phyloP scores from a whole-genome alignment of 2,329 filamentous ascomycete genomes.

The Ceratocystis papillata region DNA sequence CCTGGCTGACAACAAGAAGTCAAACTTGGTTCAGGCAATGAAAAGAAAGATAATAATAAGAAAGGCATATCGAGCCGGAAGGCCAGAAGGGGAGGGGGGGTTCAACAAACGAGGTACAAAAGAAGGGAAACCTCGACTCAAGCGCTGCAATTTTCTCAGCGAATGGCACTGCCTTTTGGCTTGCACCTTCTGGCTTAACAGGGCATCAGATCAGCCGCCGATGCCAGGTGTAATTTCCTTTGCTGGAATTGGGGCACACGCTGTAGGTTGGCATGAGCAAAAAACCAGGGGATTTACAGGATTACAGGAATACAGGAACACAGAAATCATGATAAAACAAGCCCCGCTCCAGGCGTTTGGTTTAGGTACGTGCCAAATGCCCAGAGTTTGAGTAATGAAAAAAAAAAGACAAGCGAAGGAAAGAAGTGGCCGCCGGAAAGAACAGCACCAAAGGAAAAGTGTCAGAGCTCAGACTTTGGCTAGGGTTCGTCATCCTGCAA shows the following conservation, averaged over 20 bases:
- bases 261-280: neutral
- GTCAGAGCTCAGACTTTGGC: neutral
- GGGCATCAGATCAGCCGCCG: neutral
- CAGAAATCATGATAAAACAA: slow-evolving; percentile 13
- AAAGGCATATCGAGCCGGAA: neutral
- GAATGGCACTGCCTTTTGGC: neutral
- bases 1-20: neutral
- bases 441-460: neutral
- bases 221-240: neutral
- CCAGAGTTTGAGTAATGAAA: neutral
- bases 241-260: neutral
- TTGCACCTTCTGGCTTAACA: neutral
- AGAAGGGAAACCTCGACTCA: no score
- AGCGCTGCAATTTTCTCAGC: neutral
- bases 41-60: neutral
- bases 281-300: slow-evolving; percentile 10
- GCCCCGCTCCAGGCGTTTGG: slow-evolving; percentile 8
- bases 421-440: no score
- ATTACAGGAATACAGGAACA: slow-evolving; percentile 7
- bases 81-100: no score
- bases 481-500: neutral
- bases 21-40: neutral
- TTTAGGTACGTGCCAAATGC: neutral
- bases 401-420: neutral
- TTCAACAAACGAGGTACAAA: no score